Evolutionary conservation across 192 early-diverging fungal genomes (phyloP).

Genomic region (Gonapodya prolifera): DNA sequence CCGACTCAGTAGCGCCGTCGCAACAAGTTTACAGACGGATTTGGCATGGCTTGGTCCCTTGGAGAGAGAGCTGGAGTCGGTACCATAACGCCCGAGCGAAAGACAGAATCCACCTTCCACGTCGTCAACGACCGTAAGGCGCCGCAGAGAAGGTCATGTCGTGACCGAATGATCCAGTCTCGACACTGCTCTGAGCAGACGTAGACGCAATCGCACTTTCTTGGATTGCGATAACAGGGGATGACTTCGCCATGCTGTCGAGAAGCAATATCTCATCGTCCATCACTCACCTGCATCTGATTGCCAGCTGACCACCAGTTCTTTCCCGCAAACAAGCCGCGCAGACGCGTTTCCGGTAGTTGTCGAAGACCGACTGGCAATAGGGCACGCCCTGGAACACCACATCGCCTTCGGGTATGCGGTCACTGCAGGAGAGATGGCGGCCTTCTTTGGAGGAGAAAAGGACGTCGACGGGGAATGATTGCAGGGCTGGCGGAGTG

Average conservation of each 20-base stretch:
- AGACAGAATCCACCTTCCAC: background rate
- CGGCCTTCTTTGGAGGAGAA: too few relatives aligned
- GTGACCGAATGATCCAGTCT: constrained; percentile 17
- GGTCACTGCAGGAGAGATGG: too few relatives aligned
- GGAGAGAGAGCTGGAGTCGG: background rate
- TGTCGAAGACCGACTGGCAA: constrained; percentile 50
- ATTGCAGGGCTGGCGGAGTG: too few relatives aligned
- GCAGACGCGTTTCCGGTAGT: constrained; percentile 45
- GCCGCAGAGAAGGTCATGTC: constrained; percentile 36
- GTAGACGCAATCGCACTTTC: constrained; percentile 48
- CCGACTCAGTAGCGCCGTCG: too few relatives aligned
- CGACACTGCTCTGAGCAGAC: constrained; percentile 36
- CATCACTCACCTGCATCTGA: background rate
- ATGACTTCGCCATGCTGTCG: constrained; percentile 39
- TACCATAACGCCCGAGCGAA: background rate
- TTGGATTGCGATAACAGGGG: too few relatives aligned
- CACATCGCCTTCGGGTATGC: too few relatives aligned
- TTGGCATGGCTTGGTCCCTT: background rate
- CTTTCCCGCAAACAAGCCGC: constrained; percentile 43
- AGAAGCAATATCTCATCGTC: constrained; percentile 21
- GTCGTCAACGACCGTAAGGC: constrained; percentile 48
- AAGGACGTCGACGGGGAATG: too few relatives aligned
- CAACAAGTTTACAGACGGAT: background rate
- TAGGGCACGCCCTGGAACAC: too few relatives aligned
- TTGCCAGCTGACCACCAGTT: constrained; percentile 21